A percentile compares a stretch with the other conserved stretches of the same genome.
phyloP scores from a whole-genome alignment of 1,284 basidiomycete genomes.

The Vanrija sp. region DNA sequence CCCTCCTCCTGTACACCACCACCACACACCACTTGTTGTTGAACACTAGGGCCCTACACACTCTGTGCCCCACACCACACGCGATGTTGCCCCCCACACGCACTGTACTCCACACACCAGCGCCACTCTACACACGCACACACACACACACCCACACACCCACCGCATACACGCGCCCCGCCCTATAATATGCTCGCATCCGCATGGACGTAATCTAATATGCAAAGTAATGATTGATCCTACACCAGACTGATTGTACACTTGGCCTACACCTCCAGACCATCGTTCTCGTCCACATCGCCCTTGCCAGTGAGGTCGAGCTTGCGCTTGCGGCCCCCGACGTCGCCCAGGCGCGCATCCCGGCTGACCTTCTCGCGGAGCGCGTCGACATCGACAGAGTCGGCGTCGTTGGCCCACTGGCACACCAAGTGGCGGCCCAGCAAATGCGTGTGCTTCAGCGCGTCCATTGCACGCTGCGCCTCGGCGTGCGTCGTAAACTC shows the following conservation, averaged over 20 bases:
- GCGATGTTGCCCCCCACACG: too few relatives aligned
- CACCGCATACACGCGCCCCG: too few relatives aligned
- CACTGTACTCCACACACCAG: too few relatives aligned
- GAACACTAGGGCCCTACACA: too few relatives aligned
- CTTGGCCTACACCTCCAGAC: slow-evolving; percentile 24
- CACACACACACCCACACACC: too few relatives aligned
- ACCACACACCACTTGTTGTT: too few relatives aligned
- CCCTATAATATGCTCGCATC: not conserved
- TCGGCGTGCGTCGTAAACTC: slow-evolving; percentile 85
- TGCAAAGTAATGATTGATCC: not conserved
- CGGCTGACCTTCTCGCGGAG: slow-evolving; percentile 66
- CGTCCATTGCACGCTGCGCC: slow-evolving; percentile 76
- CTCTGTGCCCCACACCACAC: slow-evolving; percentile 1
- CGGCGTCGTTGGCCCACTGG: slow-evolving; percentile 78
- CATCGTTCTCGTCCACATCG: slow-evolving; percentile 28
- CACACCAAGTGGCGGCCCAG: slow-evolving; percentile 91
- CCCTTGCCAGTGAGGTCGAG: slow-evolving; percentile 32
- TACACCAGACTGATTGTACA: not conserved
- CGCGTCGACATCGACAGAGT: slow-evolving; percentile 61
- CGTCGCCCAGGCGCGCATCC: slow-evolving; percentile 32
- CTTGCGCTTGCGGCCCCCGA: slow-evolving; percentile 41
- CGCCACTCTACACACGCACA: too few relatives aligned
- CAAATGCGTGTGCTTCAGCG: slow-evolving; percentile 88
- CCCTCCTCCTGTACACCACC: slow-evolving; percentile 5
- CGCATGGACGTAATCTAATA: not conserved